Evolutionary conservation across 1,284 basidiomycete species (phyloP).

Genomic region (Apiotrichum veenhuisii): DNA sequence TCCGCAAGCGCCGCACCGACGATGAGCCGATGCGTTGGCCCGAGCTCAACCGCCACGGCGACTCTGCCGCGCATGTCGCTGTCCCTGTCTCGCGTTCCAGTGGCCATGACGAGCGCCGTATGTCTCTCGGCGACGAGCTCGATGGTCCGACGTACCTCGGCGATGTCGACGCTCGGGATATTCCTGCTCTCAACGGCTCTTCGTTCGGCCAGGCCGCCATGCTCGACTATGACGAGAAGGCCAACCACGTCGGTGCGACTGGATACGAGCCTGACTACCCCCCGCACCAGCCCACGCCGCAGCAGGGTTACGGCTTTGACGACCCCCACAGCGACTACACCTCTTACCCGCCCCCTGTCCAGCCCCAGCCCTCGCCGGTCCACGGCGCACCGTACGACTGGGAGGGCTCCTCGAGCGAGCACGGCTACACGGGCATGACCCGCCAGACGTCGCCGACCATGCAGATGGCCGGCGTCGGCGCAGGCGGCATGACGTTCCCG

Average conservation of each 20-base stretch:
- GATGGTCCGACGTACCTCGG: constrained; percentile 19
- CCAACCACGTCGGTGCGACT: not conserved
- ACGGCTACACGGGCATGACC: constrained; percentile 15
- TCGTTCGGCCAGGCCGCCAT: constrained; percentile 27
- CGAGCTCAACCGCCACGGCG: constrained; percentile 49
- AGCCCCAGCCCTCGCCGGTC: constrained; percentile 20
- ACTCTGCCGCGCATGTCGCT: constrained; percentile 44
- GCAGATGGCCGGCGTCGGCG: constrained; percentile 12
- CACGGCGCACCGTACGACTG: constrained; percentile 18
- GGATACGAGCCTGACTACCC: constrained; percentile 6
- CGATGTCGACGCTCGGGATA: constrained; percentile 6
- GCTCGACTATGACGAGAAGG: constrained; percentile 31
- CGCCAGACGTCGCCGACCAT: constrained; percentile 22
- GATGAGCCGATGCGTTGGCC: constrained; percentile 50
- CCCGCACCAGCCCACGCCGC: not conserved
- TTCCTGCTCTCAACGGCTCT: constrained; percentile 30
- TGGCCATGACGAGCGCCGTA: constrained; percentile 33
- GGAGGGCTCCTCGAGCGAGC: constrained; percentile 9
- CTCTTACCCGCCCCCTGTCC: constrained; percentile 31
- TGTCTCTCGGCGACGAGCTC: constrained; percentile 32
- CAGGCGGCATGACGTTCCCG: constrained; percentile 3
- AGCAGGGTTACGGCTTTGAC: constrained; percentile 6
- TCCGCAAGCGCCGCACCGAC: constrained; percentile 37
- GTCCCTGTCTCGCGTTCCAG: constrained; percentile 41
- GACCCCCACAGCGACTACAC: constrained; percentile 33